A percentile compares a stretch with the other conserved stretches of the same genome.
These are phyloP conservation scores for Podila epigama DNA, from an alignment of 192 early-diverging fungal genomes.

Conservation along the genomic window DNA sequence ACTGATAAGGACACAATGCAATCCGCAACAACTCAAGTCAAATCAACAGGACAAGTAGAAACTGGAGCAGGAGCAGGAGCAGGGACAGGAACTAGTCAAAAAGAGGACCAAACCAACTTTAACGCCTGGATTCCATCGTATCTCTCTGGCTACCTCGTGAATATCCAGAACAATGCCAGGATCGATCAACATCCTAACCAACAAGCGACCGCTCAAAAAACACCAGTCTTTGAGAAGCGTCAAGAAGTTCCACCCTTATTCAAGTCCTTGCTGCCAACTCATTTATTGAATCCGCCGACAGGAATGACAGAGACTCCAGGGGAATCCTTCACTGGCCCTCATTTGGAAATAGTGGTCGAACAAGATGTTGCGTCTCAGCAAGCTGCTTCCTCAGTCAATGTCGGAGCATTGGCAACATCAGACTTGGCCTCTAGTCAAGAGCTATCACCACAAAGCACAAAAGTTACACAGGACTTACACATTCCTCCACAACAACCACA, in stretches of 20 bases:
- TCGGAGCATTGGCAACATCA: background rate
- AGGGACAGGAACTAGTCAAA: too few species aligned
- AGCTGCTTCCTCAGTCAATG: background rate
- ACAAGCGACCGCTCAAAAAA: background rate
- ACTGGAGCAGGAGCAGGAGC: too few species aligned
- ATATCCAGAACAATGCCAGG: background rate
- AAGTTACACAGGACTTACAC: background rate
- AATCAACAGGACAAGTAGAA: too few species aligned
- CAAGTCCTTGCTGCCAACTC: constrained; percentile 5
- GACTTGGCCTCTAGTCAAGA: background rate
- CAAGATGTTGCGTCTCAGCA: too few species aligned
- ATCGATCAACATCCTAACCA: background rate
- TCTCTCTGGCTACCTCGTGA: background rate
- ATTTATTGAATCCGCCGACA: constrained; percentile 4
- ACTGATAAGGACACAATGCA: background rate
- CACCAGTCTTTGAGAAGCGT: background rate
- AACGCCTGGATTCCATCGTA: background rate
- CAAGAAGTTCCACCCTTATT: background rate
- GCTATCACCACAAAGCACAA: background rate
- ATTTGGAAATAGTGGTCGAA: background rate
- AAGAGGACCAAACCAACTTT: background rate
- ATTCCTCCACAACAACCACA: background rate
- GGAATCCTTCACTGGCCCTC: background rate
- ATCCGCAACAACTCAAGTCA: background rate
- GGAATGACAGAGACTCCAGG: background rate